Conservation (phyloP, 768 basidiomycete species). For the Cystofilobasidium ferigula region DNA sequence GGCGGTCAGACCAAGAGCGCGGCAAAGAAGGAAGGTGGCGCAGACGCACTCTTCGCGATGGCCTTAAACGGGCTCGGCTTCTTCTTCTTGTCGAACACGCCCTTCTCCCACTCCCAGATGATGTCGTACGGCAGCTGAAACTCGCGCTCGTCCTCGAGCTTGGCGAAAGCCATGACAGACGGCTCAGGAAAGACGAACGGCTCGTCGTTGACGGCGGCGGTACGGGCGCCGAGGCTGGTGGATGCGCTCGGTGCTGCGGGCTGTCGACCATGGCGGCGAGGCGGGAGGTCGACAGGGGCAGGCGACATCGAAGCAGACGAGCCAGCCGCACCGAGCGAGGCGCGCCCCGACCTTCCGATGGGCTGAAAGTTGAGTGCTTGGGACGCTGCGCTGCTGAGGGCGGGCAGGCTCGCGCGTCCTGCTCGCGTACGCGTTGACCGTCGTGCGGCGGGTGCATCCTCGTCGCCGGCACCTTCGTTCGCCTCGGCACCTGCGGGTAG, state of each 20-base stretch:
- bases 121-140: conserved; percentile 36
- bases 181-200: conserved; percentile 29
- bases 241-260: neutral
- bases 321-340: neutral
- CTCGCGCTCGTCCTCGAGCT: conserved; percentile 30
- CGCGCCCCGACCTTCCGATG: neutral
- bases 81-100: conserved; percentile 31
- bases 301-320: neutral
- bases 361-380: neutral
- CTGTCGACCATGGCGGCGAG: neutral
- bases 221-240: neutral
- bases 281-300: neutral
- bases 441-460: neutral
- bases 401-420: neutral
- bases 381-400: neutral
- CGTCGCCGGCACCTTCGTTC: neutral
- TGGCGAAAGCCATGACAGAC: conserved; percentile 29
- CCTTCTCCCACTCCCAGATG: conserved; percentile 31
- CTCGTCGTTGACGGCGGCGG: neutral
- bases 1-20: neutral
- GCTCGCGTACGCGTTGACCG: neutral
- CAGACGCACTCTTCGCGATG: conserved; percentile 20
- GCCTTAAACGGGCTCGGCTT: conserved; percentile 19
- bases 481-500: neutral
- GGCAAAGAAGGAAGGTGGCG: neutral